Percentiles rank a stretch among this genome's conserved stretches.
Evolutionary conservation across 768 basidiomycete species (phyloP).

Genomic region (Leccinum subgranulosum): DNA sequence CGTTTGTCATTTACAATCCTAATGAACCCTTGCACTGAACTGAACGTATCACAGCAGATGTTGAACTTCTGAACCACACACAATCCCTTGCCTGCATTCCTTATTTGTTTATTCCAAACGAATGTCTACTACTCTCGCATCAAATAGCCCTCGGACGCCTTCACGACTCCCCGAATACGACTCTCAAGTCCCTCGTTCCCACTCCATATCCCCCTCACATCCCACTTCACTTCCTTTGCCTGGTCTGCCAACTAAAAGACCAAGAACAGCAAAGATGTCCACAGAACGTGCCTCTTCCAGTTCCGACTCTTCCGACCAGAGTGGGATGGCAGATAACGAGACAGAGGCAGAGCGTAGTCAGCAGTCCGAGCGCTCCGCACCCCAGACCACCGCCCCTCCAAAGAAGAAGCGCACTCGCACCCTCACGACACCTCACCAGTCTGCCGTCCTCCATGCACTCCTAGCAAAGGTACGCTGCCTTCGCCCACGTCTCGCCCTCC

Average conservation of each 20-base stretch:
- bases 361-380: conserved; percentile 35
- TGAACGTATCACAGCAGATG: conserved; percentile 2
- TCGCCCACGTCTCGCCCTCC: not conserved
- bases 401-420: conserved; percentile 80
- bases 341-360: conserved; percentile 45
- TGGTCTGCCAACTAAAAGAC: conserved; percentile 20
- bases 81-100: conserved; percentile 10
- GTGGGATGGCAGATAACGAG: conserved; percentile 58
- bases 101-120: conserved; percentile 24
- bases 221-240: not conserved
- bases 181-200: conserved; percentile 1
- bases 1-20: not conserved
- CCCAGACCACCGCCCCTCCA: conserved; percentile 29
- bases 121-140: conserved; percentile 24
- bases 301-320: conserved; percentile 48
- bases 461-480: conserved; percentile 67
- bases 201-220: not conserved
- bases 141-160: conserved; percentile 12
- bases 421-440: conserved; percentile 84
- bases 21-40: not conserved
- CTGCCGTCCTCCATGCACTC: conserved; percentile 81
- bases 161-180: conserved; percentile 23
- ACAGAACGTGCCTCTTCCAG: conserved; percentile 24
- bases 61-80: conserved; percentile 18
- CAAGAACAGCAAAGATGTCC: conserved; percentile 19